phyloP scores from a whole-genome alignment of 768 basidiomycete species.

The Pisolithus orientalis region DNA sequence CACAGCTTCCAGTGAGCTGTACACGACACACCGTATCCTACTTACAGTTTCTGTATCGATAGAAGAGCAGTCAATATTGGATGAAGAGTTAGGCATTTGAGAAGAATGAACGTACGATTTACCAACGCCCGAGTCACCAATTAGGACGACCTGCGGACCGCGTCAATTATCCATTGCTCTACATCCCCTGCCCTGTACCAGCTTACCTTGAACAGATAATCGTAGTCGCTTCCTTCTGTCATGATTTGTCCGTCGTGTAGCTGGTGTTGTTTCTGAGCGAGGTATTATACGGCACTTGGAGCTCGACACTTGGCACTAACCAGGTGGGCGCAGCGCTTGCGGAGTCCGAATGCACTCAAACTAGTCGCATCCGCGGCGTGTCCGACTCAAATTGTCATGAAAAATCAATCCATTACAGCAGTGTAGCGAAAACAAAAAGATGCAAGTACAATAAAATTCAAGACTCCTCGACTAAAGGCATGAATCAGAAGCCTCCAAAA shows the following conservation, averaged over 20 bases:
- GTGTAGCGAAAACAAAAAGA: constrained; percentile 7
- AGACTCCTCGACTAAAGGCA: constrained; percentile 2
- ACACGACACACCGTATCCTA: not conserved
- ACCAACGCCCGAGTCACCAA: constrained; percentile 98
- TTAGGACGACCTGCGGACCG: constrained; percentile 83
- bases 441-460: constrained; percentile 22
- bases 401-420: constrained; percentile 18
- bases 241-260: constrained; percentile 34
- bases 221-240: constrained; percentile 94
- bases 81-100: not conserved
- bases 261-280: not conserved
- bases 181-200: not conserved
- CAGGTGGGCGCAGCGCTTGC: constrained; percentile 10
- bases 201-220: constrained; percentile 95
- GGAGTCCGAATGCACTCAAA: constrained; percentile 23
- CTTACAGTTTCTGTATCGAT: constrained; percentile 29
- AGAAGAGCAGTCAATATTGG: not conserved
- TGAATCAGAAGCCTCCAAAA: constrained; percentile 39
- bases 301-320: not conserved
- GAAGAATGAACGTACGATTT: constrained; percentile 77
- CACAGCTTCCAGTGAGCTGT: constrained; percentile 2
- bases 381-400: not conserved
- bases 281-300: constrained; percentile 6
- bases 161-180: not conserved
- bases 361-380: not conserved